Evolutionary conservation across 2,329 filamentous ascomycete genomes (phyloP).

Genomic region (Penicillium griseofulvum): DNA sequence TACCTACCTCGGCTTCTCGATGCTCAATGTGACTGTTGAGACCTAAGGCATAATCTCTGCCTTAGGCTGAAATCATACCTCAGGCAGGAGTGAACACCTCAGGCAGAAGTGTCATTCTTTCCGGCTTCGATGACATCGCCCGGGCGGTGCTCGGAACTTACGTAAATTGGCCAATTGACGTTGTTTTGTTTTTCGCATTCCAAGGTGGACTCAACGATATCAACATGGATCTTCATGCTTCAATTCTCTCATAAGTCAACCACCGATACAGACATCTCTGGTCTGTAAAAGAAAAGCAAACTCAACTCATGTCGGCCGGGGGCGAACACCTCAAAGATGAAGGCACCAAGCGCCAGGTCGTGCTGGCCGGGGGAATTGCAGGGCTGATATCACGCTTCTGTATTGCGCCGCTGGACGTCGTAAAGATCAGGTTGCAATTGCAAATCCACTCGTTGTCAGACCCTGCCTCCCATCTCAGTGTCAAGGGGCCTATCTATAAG

Average conservation of each 20-base stretch:
- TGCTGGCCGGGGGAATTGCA: constrained; percentile 66
- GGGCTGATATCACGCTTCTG: constrained; percentile 93
- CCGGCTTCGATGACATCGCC: background rate
- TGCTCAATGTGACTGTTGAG: background rate
- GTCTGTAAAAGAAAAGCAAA: constrained; percentile 15
- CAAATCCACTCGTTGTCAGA: constrained; percentile 82
- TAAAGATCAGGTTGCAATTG: constrained; percentile 96
- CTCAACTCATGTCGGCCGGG: constrained; percentile 61
- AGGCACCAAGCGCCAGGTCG: constrained; percentile 66
- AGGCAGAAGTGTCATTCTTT: background rate
- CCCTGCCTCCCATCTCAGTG: constrained; percentile 57
- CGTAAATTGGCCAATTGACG: constrained; percentile 14
- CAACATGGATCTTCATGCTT: constrained; percentile 3
- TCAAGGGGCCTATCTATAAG: constrained; percentile 57
- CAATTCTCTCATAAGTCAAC: background rate
- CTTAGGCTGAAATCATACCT: background rate
- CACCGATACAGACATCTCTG: background rate
- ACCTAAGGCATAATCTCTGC: background rate
- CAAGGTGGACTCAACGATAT: constrained; percentile 4
- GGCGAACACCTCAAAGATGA: constrained; percentile 68
- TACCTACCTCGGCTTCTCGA: constrained; percentile 6
- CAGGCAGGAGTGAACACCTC: background rate
- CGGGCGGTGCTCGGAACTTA: constrained; percentile 7
- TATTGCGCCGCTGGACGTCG: constrained; percentile 90
- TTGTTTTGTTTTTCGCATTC: constrained; percentile 14